Conservation (phyloP, 768 basidiomycete species). For the Rhodosporidiobolus odoratus region DNA sequence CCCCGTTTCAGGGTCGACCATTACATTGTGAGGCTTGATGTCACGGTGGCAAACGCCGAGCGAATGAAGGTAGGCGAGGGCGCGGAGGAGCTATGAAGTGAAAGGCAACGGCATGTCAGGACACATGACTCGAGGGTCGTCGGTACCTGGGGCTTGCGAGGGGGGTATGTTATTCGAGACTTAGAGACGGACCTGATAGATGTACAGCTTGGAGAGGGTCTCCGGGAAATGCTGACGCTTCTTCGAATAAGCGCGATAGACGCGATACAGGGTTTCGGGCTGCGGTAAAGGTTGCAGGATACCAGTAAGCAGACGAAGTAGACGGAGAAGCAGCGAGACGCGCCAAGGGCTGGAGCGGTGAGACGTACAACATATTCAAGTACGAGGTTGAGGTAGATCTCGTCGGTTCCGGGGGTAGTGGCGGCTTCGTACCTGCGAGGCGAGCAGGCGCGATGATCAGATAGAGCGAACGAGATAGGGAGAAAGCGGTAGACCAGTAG, state of each 20-base stretch:
- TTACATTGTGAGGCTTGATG: constrained; percentile 98
- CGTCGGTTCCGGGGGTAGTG: constrained; percentile 70
- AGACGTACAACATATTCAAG: constrained; percentile 73
- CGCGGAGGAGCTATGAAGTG: constrained; percentile 72
- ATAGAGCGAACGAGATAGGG: no score
- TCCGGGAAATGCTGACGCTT: constrained; percentile 98
- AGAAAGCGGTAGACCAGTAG: no score
- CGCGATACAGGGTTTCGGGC: constrained; percentile 96
- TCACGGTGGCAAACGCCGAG: constrained; percentile 92
- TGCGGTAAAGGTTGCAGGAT: neutral
- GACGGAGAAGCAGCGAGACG: no score
- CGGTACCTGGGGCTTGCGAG: no score
- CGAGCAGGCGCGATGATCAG: no score
- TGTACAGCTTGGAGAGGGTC: constrained; percentile 97
- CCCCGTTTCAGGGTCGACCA: constrained; percentile 91
- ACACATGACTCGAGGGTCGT: neutral
- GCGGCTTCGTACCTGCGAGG: neutral
- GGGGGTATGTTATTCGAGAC: no score
- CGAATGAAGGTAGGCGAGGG: constrained; percentile 95
- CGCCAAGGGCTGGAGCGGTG: neutral
- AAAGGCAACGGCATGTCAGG: neutral
- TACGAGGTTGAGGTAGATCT: constrained; percentile 98
- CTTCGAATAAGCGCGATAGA: constrained; percentile 93
- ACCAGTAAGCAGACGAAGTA: neutral
- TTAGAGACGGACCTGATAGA: constrained; percentile 56